Conservation (phyloP, 371 early-diverging fungal species). For the Cokeromyces recurvatus region DNA sequence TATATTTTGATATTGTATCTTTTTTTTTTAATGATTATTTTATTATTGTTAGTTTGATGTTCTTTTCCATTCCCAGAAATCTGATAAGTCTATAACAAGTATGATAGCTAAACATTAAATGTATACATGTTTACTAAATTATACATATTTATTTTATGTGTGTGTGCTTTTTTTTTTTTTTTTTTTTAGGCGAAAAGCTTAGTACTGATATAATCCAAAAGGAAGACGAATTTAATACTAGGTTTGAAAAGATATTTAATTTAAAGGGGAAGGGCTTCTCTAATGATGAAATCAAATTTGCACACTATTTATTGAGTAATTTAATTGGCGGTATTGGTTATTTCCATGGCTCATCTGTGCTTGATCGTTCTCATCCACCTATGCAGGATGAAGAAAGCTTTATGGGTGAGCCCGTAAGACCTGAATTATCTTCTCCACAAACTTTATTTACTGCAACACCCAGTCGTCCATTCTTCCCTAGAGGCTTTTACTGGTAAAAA, state of each 20-base stretch:
- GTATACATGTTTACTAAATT: too few species aligned
- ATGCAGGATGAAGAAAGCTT: conserved; percentile 52
- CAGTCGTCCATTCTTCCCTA: conserved; percentile 91
- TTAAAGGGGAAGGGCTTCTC: conserved; percentile 64
- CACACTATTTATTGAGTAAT: conserved; percentile 74
- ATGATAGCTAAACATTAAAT: not conserved
- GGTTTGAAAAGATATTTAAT: conserved; percentile 75
- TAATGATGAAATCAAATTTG: conserved; percentile 61
- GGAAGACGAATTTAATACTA: conserved; percentile 53
- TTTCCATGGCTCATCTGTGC: conserved; percentile 46
- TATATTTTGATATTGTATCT: not conserved
- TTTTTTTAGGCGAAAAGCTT: conserved; percentile 18
- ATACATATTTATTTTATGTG: not conserved
- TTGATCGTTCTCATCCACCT: conserved; percentile 39
- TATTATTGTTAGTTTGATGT: conserved; percentile 62
- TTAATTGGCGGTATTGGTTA: conserved; percentile 91
- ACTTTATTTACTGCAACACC: conserved; percentile 84
- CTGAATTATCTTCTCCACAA: conserved; percentile 59
- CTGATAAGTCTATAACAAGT: conserved; percentile 25
- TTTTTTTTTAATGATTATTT: too few species aligned
- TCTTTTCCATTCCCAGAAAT: conserved; percentile 45
- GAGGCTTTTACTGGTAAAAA: conserved; percentile 93
- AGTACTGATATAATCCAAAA: conserved; percentile 18
- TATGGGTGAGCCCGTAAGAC: conserved; percentile 49
- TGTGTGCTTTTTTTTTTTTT: not conserved